Evolutionary conservation across 2,329 filamentous ascomycete species (phyloP).

Genomic region (Didymella pinodella): DNA sequence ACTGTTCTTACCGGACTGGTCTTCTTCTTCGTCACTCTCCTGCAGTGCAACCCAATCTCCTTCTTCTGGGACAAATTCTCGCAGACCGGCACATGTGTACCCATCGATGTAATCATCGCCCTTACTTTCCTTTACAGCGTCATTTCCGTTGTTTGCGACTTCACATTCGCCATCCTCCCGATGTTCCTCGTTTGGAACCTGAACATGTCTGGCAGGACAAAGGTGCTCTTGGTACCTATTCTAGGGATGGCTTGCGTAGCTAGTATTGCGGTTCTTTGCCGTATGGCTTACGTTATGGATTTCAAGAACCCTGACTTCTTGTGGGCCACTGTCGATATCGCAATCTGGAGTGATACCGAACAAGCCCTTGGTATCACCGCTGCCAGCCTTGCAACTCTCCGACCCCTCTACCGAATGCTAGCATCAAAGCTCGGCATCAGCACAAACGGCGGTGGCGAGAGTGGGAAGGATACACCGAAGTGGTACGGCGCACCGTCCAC

Average conservation of each 20-base stretch:
- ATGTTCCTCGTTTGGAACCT: conserved; percentile 61
- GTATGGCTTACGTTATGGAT: conserved; percentile 48
- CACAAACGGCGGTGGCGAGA: conserved; percentile 21
- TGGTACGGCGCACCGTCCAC: conserved; percentile 26
- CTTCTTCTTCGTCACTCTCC: conserved; percentile 58
- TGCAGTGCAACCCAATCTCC: conserved; percentile 60
- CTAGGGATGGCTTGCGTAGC: conserved; percentile 61
- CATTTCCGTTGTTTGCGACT: conserved; percentile 58
- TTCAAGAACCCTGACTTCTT: conserved; percentile 48
- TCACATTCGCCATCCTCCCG: conserved; percentile 60
- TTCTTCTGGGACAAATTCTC: conserved; percentile 60
- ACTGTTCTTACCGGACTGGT: conserved; percentile 49
- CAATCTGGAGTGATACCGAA: conserved; percentile 50
- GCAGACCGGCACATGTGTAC: conserved; percentile 53
- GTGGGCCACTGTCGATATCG: conserved; percentile 48
- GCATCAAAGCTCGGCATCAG: conserved; percentile 34
- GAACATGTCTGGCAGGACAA: conserved; percentile 58
- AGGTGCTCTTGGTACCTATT: conserved; percentile 57
- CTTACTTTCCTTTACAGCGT: conserved; percentile 59
- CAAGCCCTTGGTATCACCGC: conserved; percentile 50
- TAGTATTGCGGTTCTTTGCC: conserved; percentile 46
- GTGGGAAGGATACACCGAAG: conserved; percentile 30
- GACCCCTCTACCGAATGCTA: conserved; percentile 45
- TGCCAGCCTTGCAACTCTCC: conserved; percentile 48
- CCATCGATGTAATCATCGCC: conserved; percentile 52